phyloP scores from a whole-genome alignment of 768 basidiomycete genomes.

The Leccinum aurantiacum region DNA sequence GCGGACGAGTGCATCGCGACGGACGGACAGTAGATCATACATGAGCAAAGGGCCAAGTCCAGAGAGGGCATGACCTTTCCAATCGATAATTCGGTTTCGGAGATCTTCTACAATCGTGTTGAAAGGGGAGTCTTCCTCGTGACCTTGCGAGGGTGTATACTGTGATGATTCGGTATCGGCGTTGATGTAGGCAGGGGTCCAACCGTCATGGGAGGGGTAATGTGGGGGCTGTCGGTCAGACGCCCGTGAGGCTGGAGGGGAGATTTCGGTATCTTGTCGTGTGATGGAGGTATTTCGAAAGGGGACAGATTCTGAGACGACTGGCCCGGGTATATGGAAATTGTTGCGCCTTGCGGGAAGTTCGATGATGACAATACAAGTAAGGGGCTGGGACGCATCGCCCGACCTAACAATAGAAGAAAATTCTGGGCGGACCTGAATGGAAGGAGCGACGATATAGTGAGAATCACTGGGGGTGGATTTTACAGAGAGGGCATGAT shows the following conservation, averaged over 20 bases:
- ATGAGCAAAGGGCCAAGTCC: constrained; percentile 87
- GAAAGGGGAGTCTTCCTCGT: constrained; percentile 75
- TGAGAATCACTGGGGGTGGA: constrained; percentile 48
- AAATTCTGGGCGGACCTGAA: constrained; percentile 93
- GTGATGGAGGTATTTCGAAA: constrained; percentile 26
- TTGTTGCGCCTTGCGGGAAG: constrained; percentile 72
- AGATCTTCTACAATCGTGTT: constrained; percentile 85
- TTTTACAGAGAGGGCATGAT: constrained; percentile 52
- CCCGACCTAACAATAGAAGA: constrained; percentile 70
- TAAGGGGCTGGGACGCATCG: constrained; percentile 78
- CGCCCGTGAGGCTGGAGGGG: constrained; percentile 9
- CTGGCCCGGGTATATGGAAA: constrained; percentile 52
- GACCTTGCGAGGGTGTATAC: constrained; percentile 20
- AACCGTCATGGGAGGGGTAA: constrained; percentile 22
- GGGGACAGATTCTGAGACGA: constrained; percentile 48
- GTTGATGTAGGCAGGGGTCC: constrained; percentile 29
- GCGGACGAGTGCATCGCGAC: constrained; percentile 84
- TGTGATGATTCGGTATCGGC: constrained; percentile 35
- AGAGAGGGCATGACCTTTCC: constrained; percentile 92
- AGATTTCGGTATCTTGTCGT: constrained; percentile 24
- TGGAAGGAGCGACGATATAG: constrained; percentile 88
- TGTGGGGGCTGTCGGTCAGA: constrained; percentile 21
- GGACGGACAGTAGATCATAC: constrained; percentile 88
- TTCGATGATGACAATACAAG: constrained; percentile 93
- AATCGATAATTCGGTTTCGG: constrained; percentile 87